Evolutionary conservation across 495 filamentous ascomycete species (phyloP), one percentile per base, ranked within the genome.

Genomic region (Penicillium lividum): DNA sequence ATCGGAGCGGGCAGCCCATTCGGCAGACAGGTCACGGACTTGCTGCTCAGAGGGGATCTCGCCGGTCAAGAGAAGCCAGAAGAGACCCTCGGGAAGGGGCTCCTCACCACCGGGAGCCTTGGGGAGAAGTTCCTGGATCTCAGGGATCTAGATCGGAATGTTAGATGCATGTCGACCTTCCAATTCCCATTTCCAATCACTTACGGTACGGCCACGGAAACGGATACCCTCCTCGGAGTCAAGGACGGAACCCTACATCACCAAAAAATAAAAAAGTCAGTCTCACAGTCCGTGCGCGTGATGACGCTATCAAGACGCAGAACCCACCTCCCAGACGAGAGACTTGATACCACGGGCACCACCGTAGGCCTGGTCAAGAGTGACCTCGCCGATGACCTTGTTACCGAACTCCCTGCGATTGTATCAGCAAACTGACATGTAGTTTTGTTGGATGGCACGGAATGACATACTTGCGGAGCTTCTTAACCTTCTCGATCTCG

Each of bases 401-500:
- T 81, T 91, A 73, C 94, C 94, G 73, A 94, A 84, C 64, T 95
- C 93, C 82, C 92, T 96, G 55, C 15, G 31, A 62, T 67, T 62
- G 48, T 30, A 53, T 61, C 29, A 75, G 70, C 57, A 53, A 22
- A 62, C 58, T 56, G n/a, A 5, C 11, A 46, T 10, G 36, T 28
- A 22, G 45, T 29, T 30, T 22, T 15, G 18, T 55, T 31, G 38
- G n/a, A 4, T 34, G 29, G 13, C 22, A 34, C 44, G 50, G 42
- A 51, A 62, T 44, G 61, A 67, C 87, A 71, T 86, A 95, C 91
- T 97, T 96, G 71, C 90, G 81, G 67, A 99, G 84, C 73, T 91
- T 88, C 90, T 98, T 99, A 79, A 99, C 92, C 86, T 98, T 89
- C 79, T 99, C 95, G 76, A 97, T 89, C 84, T 98, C 92, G 70